Percentiles rank a stretch among this genome's conserved stretches.
phyloP scores from a whole-genome alignment of 352 stramenopile species.

The Phytophthora fragariaefolia region DNA sequence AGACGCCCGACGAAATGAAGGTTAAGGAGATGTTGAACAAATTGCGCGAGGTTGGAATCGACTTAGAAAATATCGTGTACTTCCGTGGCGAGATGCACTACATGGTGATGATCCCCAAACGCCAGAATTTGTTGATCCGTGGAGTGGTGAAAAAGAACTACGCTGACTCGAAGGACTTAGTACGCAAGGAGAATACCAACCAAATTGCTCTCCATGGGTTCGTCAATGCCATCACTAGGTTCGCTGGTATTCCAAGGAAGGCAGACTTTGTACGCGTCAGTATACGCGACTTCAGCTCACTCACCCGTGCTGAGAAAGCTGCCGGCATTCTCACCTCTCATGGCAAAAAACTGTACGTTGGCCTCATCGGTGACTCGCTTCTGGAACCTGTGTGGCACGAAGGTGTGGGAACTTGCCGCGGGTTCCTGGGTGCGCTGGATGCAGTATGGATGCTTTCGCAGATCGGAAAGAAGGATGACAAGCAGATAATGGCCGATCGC shows the following conservation, averaged over 20 bases:
- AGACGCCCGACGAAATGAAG: slow-evolving; percentile 64
- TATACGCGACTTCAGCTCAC: slow-evolving; percentile 80
- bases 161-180: slow-evolving; percentile 53
- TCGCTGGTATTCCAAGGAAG: slow-evolving; percentile 63
- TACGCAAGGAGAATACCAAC: slow-evolving; percentile 65
- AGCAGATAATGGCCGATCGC: slow-evolving; percentile 66
- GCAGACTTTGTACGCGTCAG: slow-evolving; percentile 60
- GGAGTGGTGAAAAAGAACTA: slow-evolving; percentile 72
- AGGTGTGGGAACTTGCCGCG: slow-evolving; percentile 75
- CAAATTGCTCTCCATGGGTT: slow-evolving; percentile 54
- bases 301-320: slow-evolving; percentile 66
- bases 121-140: slow-evolving; percentile 60
- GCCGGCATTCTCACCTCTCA: slow-evolving; percentile 59
- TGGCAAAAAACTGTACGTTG: slow-evolving; percentile 76
- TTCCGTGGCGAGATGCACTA: slow-evolving; percentile 87
- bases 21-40: slow-evolving; percentile 71
- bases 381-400: slow-evolving; percentile 87
- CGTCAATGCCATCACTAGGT: slow-evolving; percentile 63
- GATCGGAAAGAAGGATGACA: slow-evolving; percentile 63
- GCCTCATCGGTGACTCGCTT: slow-evolving; percentile 72
- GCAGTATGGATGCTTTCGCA: slow-evolving; percentile 72
- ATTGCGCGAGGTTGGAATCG: slow-evolving; percentile 61
- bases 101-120: slow-evolving; percentile 79
- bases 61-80: slow-evolving; percentile 85
- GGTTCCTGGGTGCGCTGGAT: slow-evolving; percentile 79